phyloP scores from a whole-genome alignment of 2,329 filamentous ascomycete species.

The Sporothrix protearum region DNA sequence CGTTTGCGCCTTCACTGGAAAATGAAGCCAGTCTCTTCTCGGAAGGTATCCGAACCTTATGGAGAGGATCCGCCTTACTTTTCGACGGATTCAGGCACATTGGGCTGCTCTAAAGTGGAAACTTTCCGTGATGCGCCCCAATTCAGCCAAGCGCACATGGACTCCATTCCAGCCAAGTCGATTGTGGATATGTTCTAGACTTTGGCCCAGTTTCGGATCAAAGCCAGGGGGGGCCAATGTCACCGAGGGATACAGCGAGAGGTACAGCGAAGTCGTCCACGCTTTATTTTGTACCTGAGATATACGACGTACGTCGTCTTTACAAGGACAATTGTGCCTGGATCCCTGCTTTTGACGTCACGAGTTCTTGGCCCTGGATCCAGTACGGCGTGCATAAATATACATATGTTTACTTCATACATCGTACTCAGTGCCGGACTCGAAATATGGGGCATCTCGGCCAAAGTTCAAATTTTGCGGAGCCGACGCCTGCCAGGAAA shows the following conservation, averaged over 20 bases:
- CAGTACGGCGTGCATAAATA: too few relatives aligned
- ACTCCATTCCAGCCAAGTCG: too few relatives aligned
- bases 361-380: background rate
- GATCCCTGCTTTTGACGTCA: background rate
- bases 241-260: conserved; percentile 16
- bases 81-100: too few relatives aligned
- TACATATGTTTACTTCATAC: too few relatives aligned
- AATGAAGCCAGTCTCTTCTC: background rate
- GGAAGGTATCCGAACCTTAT: too few relatives aligned
- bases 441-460: too few relatives aligned
- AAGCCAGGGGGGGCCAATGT: background rate
- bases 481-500: too few relatives aligned
- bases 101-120: background rate
- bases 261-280: background rate
- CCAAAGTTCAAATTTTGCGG: too few relatives aligned
- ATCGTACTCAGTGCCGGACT: background rate
- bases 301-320: too few relatives aligned
- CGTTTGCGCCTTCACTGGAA: background rate
- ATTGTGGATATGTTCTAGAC: too few relatives aligned
- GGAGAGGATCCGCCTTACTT: too few relatives aligned
- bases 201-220: background rate
- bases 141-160: background rate
- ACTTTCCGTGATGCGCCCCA: background rate
- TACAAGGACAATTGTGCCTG: background rate
- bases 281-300: background rate